phyloP scores from a whole-genome alignment of 2,329 filamentous ascomycete genomes.

The Xylaria sp. region DNA sequence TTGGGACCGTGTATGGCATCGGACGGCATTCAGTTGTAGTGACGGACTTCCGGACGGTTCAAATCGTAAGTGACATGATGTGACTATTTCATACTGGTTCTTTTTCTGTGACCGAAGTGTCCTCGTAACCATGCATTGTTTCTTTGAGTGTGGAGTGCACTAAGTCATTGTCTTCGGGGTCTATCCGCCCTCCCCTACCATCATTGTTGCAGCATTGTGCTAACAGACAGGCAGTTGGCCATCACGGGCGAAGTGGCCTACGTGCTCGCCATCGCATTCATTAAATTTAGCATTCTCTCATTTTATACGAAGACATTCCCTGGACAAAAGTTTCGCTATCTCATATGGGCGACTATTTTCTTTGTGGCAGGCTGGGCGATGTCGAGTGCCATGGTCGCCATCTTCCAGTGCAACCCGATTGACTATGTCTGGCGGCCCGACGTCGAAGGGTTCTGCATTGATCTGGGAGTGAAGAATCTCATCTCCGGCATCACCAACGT shows the following conservation, averaged over 20 bases:
- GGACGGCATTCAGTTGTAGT: slow-evolving; percentile 10
- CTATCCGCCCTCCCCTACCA: not conserved
- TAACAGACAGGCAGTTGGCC: slow-evolving; percentile 8
- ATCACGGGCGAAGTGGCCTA: slow-evolving; percentile 13
- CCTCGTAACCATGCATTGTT: too few relatives aligned
- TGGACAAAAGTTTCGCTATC: slow-evolving; percentile 9
- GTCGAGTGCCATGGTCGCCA: slow-evolving; percentile 10
- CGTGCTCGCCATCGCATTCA: slow-evolving; percentile 7
- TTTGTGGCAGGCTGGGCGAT: slow-evolving; percentile 13
- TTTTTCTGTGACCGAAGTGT: too few relatives aligned
- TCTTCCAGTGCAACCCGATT: slow-evolving; percentile 15
- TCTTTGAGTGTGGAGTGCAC: not conserved
- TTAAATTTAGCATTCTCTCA: slow-evolving; percentile 13
- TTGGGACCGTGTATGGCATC: slow-evolving; percentile 9
- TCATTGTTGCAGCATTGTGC: not conserved
- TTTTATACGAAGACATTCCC: slow-evolving; percentile 9
- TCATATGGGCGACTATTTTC: slow-evolving; percentile 7
- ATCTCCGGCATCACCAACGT: slow-evolving; percentile 10
- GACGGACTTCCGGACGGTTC: slow-evolving; percentile 8
- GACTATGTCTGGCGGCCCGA: slow-evolving; percentile 11
- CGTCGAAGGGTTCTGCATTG: slow-evolving; percentile 2
- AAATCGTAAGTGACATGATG: slow-evolving; percentile 9
- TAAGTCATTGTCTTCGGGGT: not conserved
- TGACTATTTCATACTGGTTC: too few relatives aligned
- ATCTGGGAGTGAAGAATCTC: slow-evolving; percentile 7